phyloP scores from a whole-genome alignment of 2,329 filamentous ascomycete genomes.

The Penicillium thymicola region DNA sequence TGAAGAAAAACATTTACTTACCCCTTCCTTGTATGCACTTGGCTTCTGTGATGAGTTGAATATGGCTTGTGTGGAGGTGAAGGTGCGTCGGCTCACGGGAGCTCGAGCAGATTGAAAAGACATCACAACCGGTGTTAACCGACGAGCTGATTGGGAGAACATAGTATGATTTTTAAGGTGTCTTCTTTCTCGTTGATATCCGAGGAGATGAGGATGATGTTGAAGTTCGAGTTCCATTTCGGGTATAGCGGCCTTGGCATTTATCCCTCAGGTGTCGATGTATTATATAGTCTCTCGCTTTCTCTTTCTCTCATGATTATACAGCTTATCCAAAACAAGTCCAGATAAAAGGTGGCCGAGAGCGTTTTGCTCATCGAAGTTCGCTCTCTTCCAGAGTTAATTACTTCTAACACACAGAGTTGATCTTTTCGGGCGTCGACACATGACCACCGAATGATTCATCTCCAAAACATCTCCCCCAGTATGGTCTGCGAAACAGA shows the following conservation, averaged over 20 bases:
- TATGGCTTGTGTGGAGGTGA: constrained; percentile 8
- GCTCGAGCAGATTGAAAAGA: constrained; percentile 6
- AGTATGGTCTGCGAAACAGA: background rate
- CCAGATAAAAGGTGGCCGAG: background rate
- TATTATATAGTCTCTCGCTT: background rate
- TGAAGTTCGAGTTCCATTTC: constrained; percentile 6
- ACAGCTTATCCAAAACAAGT: background rate
- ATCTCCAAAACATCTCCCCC: background rate
- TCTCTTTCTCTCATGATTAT: background rate
- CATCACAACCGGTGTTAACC: background rate
- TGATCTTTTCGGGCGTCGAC: background rate
- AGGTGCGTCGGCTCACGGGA: background rate
- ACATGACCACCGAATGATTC: background rate
- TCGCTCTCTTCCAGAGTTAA: background rate
- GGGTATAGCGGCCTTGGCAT: constrained; percentile 3
- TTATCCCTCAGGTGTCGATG: constrained; percentile 6
- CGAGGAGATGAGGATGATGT: constrained; percentile 11
- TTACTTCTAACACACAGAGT: no score
- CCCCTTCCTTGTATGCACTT: constrained; percentile 30
- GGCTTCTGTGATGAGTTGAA: constrained; percentile 6
- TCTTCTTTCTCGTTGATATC: background rate
- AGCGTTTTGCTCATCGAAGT: no score
- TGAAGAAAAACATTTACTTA: constrained; percentile 11
- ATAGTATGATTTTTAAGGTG: background rate
- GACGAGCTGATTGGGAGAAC: constrained; percentile 1